Conservation (phyloP, 345 rosid genomes). For the Cardamine chenopodiifolia region DNA sequence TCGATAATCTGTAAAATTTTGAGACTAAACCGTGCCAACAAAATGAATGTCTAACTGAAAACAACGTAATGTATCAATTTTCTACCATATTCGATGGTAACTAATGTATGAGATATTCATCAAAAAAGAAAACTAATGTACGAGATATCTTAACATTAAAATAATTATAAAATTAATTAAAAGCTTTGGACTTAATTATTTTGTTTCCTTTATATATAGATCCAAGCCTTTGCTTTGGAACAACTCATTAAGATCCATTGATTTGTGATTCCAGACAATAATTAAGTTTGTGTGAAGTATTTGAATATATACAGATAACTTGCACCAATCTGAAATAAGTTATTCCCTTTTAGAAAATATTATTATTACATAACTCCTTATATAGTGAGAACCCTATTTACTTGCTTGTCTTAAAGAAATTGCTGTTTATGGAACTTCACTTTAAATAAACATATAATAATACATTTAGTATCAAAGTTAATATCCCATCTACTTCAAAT, state of each 20-base stretch:
- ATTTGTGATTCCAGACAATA: slow-evolving; percentile 1
- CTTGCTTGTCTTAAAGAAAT: slow-evolving; percentile 22
- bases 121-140: background rate
- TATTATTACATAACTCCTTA: slow-evolving; percentile 30
- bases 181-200: slow-evolving; percentile 25
- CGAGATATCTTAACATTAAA: too few species aligned
- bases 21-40: too few species aligned
- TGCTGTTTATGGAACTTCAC: slow-evolving; percentile 39
- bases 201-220: slow-evolving; percentile 6
- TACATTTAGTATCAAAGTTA: slow-evolving; percentile 7
- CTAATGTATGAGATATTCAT: background rate
- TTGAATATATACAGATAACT: slow-evolving; percentile 12
- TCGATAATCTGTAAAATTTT: background rate
- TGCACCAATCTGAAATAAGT: slow-evolving; percentile 16
- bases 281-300: slow-evolving; percentile 3
- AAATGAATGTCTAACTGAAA: too few species aligned
- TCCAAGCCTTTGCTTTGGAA: slow-evolving; percentile 14
- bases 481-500: slow-evolving; percentile 25
- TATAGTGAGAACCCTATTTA: slow-evolving; percentile 29
- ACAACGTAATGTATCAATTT: background rate
- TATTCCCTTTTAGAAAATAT: slow-evolving; percentile 2
- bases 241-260: slow-evolving; percentile 21
- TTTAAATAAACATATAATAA: slow-evolving; percentile 34
- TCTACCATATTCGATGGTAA: background rate
- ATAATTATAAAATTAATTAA: too few species aligned